Conservation (phyloP, 371 early-diverging fungal species). For the Haplosporangium sp. region DNA sequence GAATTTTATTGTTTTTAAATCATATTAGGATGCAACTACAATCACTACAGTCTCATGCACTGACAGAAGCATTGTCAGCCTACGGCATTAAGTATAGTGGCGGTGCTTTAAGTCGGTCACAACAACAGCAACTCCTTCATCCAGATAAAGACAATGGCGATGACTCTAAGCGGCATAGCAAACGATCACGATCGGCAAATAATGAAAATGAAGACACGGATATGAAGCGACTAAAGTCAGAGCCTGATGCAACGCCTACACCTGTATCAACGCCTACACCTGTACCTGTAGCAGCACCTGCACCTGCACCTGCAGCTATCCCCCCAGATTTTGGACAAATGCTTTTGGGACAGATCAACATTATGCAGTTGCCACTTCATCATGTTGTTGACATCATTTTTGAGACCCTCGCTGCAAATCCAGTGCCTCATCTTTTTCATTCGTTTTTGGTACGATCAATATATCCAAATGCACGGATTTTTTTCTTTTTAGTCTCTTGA, state of each 20-base stretch:
- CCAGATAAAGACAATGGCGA: slow-evolving; percentile 41
- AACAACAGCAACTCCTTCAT: slow-evolving; percentile 51
- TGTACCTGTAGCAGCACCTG: slow-evolving; percentile 1
- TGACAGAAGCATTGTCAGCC: slow-evolving; percentile 29
- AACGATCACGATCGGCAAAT: slow-evolving; percentile 32
- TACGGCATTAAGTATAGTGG: slow-evolving; percentile 50
- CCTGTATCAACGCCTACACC: neutral
- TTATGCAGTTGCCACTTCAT: slow-evolving; percentile 47
- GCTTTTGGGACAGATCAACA: slow-evolving; percentile 45
- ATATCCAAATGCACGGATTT: too few species aligned
- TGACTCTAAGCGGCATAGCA: slow-evolving; percentile 32
- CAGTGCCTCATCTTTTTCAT: slow-evolving; percentile 48
- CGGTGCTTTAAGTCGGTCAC: slow-evolving; percentile 30
- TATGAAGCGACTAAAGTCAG: slow-evolving; percentile 38
- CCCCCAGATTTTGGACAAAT: slow-evolving; percentile 51
- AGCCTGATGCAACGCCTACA: slow-evolving; percentile 19
- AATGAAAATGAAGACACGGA: slow-evolving; percentile 32
- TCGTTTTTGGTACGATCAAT: slow-evolving; percentile 38
- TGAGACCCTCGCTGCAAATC: slow-evolving; percentile 40
- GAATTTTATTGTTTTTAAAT: neutral
- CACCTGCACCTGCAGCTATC: slow-evolving; percentile 23
- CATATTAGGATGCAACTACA: slow-evolving; percentile 28
- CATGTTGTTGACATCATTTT: slow-evolving; percentile 54
- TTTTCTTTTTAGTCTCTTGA: neutral
- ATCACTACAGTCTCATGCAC: slow-evolving; percentile 29